phyloP scores from a whole-genome alignment of 164 flowering plant genomes.

The Umbellularia californica region DNA sequence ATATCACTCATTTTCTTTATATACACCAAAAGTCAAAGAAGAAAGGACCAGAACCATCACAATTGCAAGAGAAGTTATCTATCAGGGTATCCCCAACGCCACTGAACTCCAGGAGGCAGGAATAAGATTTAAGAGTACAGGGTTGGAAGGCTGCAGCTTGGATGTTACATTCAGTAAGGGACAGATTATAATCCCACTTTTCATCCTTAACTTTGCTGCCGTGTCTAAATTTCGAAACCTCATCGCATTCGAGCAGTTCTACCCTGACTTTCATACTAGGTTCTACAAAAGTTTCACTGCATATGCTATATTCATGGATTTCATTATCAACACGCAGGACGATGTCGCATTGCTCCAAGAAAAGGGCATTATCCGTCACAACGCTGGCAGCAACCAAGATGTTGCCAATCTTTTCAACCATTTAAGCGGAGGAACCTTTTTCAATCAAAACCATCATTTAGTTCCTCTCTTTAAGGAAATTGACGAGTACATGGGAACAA shows the following conservation, averaged over 20 bases:
- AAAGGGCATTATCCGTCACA: neutral
- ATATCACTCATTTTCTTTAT: no score
- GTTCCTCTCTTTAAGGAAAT: no score
- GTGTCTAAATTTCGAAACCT: neutral
- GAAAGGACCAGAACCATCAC: neutral
- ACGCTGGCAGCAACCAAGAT: neutral
- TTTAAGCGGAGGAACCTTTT: neutral
- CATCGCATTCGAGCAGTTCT: neutral
- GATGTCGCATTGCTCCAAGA: neutral
- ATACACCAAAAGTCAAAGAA: neutral
- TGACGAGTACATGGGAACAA: no score
- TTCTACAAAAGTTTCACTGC: neutral
- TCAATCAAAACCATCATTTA: neutral
- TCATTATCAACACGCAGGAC: neutral
- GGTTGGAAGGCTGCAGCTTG: no score
- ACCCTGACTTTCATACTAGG: neutral
- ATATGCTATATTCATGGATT: neutral
- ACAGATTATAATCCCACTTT: no score
- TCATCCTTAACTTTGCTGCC: no score
- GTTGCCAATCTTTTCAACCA: neutral
- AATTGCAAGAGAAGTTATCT: no score
- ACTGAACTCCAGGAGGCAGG: no score
- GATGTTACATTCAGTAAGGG: constrained; percentile 16
- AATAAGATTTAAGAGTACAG: no score
- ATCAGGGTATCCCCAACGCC: no score